Base-by-base conservation (phyloP, 441 rosid genomes). In the Melastoma candidum region DNA sequence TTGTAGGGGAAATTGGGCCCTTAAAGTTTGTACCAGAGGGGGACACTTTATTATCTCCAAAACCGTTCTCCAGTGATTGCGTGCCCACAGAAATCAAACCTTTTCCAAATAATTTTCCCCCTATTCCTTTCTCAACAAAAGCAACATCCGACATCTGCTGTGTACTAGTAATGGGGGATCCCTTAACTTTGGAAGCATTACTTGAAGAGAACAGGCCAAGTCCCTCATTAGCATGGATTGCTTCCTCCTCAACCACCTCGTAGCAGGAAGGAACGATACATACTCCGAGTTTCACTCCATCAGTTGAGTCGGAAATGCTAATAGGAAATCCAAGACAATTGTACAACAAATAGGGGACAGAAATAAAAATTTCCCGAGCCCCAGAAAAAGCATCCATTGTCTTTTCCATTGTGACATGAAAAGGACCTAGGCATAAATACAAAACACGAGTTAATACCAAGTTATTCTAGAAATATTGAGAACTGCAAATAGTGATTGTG, bases 311-410 rank as follows among this genome's bases (percentile, higher is more conserved):
- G 48, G 86, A 73, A 69, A 93, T 68, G 68, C 68, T 55, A 55
- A 93, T 77, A 45, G 92, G 87, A 74, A 88, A 73, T 64, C 90
- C 90, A 56, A 87, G 77, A 71, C 97, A 93, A 63, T 93, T 93
- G 61, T 83, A 88, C 56, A 93, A 69, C 47, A 88, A 68, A 73
- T 75, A 86, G 46, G 98, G 94, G 61, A 84, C 97, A 64, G 54
- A 88, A 65, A 93, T 67, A 57, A 68, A 78, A 59, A 93, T 80
- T 65, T 88, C 95, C 47, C 98, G 83, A 45, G 92, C 82, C 71
- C 98, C 95, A 71, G 97, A 88, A 57, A 83, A 77, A 26, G 78
- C 85, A 65, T 93, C 95, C 97, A 93, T 71, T 58, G 65, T 75
- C 76, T 84, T 86, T 75, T 93, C 97, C 56, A 84, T 71, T 5